phyloP scores from a whole-genome alignment of 2,329 filamentous ascomycete genomes.

The Fusarium scirpi region DNA sequence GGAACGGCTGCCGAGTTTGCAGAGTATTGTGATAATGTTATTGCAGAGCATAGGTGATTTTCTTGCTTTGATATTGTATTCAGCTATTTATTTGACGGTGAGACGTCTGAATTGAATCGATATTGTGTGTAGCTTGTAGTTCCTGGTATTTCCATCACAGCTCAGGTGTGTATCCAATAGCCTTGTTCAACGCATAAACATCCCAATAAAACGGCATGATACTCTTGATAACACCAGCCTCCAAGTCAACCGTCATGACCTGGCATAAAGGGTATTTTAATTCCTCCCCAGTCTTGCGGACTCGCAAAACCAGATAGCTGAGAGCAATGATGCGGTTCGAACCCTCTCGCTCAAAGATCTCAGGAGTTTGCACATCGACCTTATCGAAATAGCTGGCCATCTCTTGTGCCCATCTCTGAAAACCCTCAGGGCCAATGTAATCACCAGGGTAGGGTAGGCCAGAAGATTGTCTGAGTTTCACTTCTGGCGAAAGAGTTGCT shows the following conservation, averaged over 20 bases:
- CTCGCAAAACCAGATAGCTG: constrained; percentile 45
- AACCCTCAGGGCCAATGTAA: constrained; percentile 46
- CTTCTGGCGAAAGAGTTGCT: constrained; percentile 42
- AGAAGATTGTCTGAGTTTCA: constrained; percentile 49
- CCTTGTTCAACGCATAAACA: constrained; percentile 44
- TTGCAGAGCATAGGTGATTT: constrained; percentile 8
- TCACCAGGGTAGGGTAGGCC: constrained; percentile 51
- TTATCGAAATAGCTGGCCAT: constrained; percentile 48
- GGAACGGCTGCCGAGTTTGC: constrained; percentile 22
- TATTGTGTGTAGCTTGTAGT: too few species aligned
- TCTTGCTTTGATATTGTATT: too few species aligned
- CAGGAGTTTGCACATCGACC: constrained; percentile 49
- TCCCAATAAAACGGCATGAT: constrained; percentile 54
- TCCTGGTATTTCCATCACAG: background rate
- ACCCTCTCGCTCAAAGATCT: constrained; percentile 49
- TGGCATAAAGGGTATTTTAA: constrained; percentile 49
- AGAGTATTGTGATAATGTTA: constrained; percentile 11
- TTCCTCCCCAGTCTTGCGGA: constrained; percentile 49
- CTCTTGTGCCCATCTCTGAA: constrained; percentile 49
- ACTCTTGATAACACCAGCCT: constrained; percentile 48
- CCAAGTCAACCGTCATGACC: constrained; percentile 49
- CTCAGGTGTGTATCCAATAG: constrained; percentile 34
- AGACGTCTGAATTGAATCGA: too few species aligned
- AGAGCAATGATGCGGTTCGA: constrained; percentile 47
- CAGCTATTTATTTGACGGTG: too few species aligned